A percentile compares a stretch with the other conserved stretches of the same genome.
Evolutionary conservation across 345 rosid species (phyloP).

Genomic region (Ailanthus altissimus): DNA sequence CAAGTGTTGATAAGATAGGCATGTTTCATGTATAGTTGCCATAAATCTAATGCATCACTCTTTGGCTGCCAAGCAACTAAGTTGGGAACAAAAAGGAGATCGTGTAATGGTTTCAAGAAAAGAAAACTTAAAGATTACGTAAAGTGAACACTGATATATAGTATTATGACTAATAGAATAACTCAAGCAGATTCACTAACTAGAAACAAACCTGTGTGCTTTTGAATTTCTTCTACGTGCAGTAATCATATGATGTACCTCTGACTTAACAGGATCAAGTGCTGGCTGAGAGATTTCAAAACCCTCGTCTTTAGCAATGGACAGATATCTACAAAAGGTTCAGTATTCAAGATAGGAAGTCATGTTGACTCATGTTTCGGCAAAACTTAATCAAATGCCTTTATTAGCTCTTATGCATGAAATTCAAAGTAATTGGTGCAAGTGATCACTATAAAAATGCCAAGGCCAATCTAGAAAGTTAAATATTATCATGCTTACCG

Average conservation of each 20-base stretch:
- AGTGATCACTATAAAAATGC: not conserved
- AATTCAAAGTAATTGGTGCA: not conserved
- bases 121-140: not conserved
- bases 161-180: not conserved
- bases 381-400: not conserved
- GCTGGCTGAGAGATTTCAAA: conserved; percentile 96
- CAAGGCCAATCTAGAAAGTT: not conserved
- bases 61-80: too few species aligned
- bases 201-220: conserved; percentile 60
- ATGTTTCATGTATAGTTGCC: not conserved
- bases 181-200: not conserved
- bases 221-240: conserved; percentile 52
- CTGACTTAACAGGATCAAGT: conserved; percentile 75
- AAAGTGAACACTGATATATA: not conserved
- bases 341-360: not conserved
- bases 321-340: conserved; percentile 52
- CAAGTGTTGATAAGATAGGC: not conserved
- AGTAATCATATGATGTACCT: conserved; percentile 74
- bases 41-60: too few species aligned
- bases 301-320: conserved; percentile 69
- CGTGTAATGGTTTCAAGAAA: not conserved
- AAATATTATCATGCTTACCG: conserved; percentile 36
- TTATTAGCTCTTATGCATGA: not conserved
- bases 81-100: not conserved
- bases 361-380: not conserved